Evolutionary conservation across 2,329 filamentous ascomycete genomes (phyloP).

Genomic region (Ceratocystis alfenasii): DNA sequence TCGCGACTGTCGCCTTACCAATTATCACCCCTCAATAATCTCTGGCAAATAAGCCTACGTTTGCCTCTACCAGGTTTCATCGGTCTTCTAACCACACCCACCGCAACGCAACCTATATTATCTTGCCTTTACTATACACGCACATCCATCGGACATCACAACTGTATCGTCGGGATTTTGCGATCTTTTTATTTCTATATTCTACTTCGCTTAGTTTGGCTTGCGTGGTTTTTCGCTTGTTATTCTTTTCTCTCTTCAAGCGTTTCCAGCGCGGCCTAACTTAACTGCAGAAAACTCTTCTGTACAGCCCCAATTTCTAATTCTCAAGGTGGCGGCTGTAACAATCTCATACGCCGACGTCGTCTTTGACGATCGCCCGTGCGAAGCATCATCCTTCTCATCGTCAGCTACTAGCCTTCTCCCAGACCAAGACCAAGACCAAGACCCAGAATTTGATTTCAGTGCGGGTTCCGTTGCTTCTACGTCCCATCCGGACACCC

Average conservation of each 20-base stretch:
- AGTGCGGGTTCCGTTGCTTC: conserved; percentile 6
- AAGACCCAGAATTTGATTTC: conserved; percentile 12
- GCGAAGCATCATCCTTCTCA: conserved; percentile 15
- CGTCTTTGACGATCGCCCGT: conserved; percentile 22
- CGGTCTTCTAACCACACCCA: background rate
- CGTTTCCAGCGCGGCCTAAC: background rate
- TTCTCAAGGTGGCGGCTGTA: conserved; percentile 20
- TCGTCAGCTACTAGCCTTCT: background rate
- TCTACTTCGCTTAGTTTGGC: no score
- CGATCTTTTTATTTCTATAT: background rate
- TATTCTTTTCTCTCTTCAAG: background rate
- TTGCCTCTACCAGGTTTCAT: background rate
- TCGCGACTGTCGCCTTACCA: conserved; percentile 1
- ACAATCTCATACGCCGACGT: conserved; percentile 19
- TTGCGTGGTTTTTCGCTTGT: background rate
- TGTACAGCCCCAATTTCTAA: conserved; percentile 14
- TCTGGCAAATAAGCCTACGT: background rate
- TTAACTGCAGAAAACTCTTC: conserved; percentile 14
- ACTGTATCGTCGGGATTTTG: background rate
- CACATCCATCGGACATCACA: background rate
- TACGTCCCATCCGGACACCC: background rate
- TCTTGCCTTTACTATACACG: background rate
- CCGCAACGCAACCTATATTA: background rate
- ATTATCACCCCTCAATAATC: background rate
- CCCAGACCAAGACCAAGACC: background rate